Percentiles rank a stretch among this genome's conserved stretches.
Conservation (phyloP, 441 rosid species). For the Flueggea neowawraea region DNA sequence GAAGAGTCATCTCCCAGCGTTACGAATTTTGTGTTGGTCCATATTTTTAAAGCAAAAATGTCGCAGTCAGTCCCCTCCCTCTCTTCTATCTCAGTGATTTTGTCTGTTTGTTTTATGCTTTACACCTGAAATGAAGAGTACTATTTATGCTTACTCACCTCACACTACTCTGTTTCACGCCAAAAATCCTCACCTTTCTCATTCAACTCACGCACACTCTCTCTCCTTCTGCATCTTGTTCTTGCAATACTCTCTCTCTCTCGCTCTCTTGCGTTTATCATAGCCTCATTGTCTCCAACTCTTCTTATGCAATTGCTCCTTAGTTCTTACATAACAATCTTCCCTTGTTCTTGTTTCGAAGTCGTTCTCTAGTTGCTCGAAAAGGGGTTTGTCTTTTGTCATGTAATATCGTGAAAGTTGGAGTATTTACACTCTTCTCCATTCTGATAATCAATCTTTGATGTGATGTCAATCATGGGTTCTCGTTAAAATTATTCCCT, state of each 20-base stretch:
- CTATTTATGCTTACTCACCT: constrained; percentile 44
- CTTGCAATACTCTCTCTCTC: background rate
- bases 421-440: no score
- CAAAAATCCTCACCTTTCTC: constrained; percentile 6
- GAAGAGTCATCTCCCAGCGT: no score
- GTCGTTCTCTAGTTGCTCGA: background rate
- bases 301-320: constrained; percentile 8
- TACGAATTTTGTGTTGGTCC: no score
- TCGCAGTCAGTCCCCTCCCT: no score
- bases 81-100: no score
- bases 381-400: constrained; percentile 8
- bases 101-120: no score
- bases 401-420: constrained; percentile 20
- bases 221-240: constrained; percentile 4
- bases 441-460: constrained; percentile 7
- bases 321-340: background rate
- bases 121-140: constrained; percentile 7
- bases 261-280: background rate
- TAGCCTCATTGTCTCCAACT: background rate
- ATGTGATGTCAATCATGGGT: constrained; percentile 30
- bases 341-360: background rate
- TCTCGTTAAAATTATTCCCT: constrained; percentile 33
- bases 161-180: constrained; percentile 44
- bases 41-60: no score
- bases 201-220: constrained; percentile 12